Conservation (phyloP, 352 stramenopile genomes). For the Peronosclerospora sorghi region DNA sequence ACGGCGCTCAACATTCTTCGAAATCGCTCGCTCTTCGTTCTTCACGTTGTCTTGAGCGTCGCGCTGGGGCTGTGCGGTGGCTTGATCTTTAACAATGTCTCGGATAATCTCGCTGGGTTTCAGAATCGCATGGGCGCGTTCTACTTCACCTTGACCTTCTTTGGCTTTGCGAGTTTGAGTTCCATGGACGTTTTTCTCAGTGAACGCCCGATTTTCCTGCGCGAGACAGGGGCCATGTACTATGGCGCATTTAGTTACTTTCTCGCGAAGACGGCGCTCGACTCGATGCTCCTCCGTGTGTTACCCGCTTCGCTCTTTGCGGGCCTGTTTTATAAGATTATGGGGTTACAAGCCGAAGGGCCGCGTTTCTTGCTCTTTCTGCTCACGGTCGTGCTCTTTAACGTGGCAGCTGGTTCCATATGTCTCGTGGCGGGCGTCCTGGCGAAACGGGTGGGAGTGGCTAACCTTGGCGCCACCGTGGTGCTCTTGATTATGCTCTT, state of each 20-base stretch:
- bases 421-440: slow-evolving; percentile 65
- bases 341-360: slow-evolving; percentile 53
- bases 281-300: slow-evolving; percentile 63
- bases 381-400: slow-evolving; percentile 67
- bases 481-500: slow-evolving; percentile 75
- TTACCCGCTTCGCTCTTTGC: slow-evolving; percentile 65
- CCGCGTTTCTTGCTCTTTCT: slow-evolving; percentile 61
- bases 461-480: slow-evolving; percentile 65
- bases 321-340: slow-evolving; percentile 82
- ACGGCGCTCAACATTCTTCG: slow-evolving; percentile 65
- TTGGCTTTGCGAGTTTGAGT: slow-evolving; percentile 74
- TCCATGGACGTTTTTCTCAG: slow-evolving; percentile 78
- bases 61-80: slow-evolving; percentile 50
- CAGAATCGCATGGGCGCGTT: slow-evolving; percentile 79
- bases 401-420: slow-evolving; percentile 64
- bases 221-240: slow-evolving; percentile 71
- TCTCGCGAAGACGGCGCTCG: slow-evolving; percentile 57
- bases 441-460: slow-evolving; percentile 43
- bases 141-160: slow-evolving; percentile 81
- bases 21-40: slow-evolving; percentile 51
- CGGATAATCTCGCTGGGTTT: slow-evolving; percentile 78
- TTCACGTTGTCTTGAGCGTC: slow-evolving; percentile 53
- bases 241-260: slow-evolving; percentile 77
- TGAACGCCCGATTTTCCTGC: slow-evolving; percentile 64
- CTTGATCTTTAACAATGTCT: slow-evolving; percentile 73